Evolutionary conservation across 73 alveolate genomes (phyloP), one percentile per base, ranked within the genome.

Genomic region (Stentor roeselii): DNA sequence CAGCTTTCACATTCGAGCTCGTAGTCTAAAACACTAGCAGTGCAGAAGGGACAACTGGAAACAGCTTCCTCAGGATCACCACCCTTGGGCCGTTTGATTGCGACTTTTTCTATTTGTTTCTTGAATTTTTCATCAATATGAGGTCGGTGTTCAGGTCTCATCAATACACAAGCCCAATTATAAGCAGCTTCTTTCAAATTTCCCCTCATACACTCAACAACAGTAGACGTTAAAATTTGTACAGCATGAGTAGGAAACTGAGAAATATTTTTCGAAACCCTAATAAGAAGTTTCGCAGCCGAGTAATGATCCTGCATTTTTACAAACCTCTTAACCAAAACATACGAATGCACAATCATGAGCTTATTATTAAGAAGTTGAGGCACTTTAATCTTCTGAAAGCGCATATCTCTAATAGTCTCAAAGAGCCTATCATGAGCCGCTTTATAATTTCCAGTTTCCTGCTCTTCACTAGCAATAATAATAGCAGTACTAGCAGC

Each of bases 211-310:
- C 99, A 98, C 86, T 98, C 99, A 67, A 98, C 94, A 31, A 98
- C 99, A n/a, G 97, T 93, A 30, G 99, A 91, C 3, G 99, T 98
- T 87, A 98, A 90, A 59, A 98, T 98, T 86, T 97, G 99, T 32
- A 98, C 99, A 93, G 97, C 96, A 82, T 97, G 99, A 35, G 94
- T 92, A 34, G 99, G 99, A 91, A 98, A 98, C 93, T 96, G 91
- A 21, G 99, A 93, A 77, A 97, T 96, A 89, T 93, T 97, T 83
- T 95, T 94, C 59, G 97, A 96, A 0, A 97, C 99, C 85, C 99
- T 86, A 78, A 83, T 87, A 34, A 95, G 93, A 93, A 97, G 91
- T 78, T 97, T 80, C 3, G 99, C 99, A 0, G 98, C 99, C 77
- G 95, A 92, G 84, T 86, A 87, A 39, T 95, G 99, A 82, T 93